Conservation (phyloP, 805 yeast genomes). For the Candida fluviatilis region DNA sequence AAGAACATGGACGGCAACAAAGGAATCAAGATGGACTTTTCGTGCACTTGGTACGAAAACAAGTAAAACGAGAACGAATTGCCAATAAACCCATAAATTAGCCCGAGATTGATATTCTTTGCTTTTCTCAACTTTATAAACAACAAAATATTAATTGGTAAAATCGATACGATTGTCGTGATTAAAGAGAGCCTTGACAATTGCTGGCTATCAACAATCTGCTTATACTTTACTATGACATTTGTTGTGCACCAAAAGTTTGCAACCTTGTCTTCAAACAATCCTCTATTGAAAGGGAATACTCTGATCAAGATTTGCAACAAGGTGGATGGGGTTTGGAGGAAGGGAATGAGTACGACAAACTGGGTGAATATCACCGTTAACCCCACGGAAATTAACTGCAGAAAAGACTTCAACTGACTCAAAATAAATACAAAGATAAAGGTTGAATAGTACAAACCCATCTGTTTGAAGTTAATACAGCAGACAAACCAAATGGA, state of each 20-base stretch:
- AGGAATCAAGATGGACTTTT: constrained; percentile 86
- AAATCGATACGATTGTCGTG: constrained; percentile 42
- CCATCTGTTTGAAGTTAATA: constrained; percentile 90
- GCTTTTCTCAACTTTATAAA: constrained; percentile 32
- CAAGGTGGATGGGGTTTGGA: constrained; percentile 27
- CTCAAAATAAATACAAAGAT: constrained; percentile 79
- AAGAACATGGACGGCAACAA: constrained; percentile 76
- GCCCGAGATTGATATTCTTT: constrained; percentile 13
- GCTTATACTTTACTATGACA: constrained; percentile 65
- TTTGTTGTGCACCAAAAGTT: constrained; percentile 97
- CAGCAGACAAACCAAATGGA: constrained; percentile 75
- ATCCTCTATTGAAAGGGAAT: constrained; percentile 89
- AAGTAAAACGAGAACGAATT: constrained; percentile 85
- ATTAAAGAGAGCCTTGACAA: constrained; percentile 56
- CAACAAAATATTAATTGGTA: constrained; percentile 27
- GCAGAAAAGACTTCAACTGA: constrained; percentile 36
- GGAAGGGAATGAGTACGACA: constrained; percentile 56
- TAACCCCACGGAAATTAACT: constrained; percentile 59
- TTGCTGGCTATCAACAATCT: constrained; percentile 48
- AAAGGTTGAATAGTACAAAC: constrained; percentile 86
- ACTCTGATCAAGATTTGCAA: constrained; percentile 60
- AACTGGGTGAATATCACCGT: constrained; percentile 55
- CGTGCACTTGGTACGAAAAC: constrained; percentile 95
- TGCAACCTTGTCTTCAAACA: constrained; percentile 96
- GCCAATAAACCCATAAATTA: constrained; percentile 69